Evolutionary conservation across 169 alveolate genomes (phyloP).

Genomic region (Plasmodium coatneyi): DNA sequence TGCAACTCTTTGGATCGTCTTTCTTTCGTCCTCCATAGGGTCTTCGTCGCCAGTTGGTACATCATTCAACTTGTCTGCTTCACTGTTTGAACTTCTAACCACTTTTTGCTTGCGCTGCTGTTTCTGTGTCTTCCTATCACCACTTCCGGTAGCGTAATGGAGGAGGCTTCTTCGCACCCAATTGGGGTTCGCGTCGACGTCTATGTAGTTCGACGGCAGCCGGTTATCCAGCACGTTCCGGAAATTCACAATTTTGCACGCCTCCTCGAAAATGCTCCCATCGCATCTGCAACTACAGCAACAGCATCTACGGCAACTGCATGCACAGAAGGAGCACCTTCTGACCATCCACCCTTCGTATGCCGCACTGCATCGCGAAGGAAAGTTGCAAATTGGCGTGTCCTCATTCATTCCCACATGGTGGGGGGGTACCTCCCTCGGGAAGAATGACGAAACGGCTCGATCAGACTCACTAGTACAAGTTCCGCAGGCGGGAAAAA

Average conservation of each 20-base stretch:
- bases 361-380: background rate
- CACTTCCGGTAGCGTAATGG: background rate
- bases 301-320: background rate
- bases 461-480: background rate
- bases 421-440: background rate
- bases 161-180: background rate
- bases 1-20: background rate
- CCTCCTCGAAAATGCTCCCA: background rate
- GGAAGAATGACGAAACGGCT: background rate
- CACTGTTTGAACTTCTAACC: background rate
- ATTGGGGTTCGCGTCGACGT: constrained; percentile 7
- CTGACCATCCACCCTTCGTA: background rate
- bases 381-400: background rate
- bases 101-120: background rate
- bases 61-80: background rate
- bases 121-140: background rate
- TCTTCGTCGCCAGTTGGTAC: background rate
- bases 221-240: constrained; percentile 4
- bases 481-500: background rate
- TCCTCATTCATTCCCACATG: background rate
- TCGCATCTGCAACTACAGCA: background rate
- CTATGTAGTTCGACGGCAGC: constrained; percentile 33
- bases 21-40: background rate
- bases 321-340: background rate
- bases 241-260: constrained; percentile 17